Conservation (phyloP, 306 rosid genomes). For the Amphicarpaea edgeworthii region DNA sequence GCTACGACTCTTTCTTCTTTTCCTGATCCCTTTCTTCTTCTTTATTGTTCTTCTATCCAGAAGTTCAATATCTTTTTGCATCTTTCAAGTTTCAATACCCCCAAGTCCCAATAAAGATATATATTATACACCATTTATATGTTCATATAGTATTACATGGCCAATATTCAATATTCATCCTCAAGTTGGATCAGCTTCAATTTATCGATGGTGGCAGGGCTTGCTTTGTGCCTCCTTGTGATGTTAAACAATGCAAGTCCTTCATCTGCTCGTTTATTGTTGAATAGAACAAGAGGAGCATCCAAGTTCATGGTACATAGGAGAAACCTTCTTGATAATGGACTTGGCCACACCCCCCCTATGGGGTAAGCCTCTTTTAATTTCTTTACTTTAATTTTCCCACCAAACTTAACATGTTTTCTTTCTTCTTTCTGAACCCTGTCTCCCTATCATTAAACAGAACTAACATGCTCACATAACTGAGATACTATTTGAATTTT, state of each 20-base stretch:
- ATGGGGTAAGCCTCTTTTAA: conserved; percentile 66
- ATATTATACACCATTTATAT: neutral
- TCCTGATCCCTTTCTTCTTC: neutral
- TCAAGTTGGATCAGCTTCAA: conserved; percentile 22
- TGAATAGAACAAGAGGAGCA: conserved; percentile 7
- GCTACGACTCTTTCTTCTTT: no score
- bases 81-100: neutral
- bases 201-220: conserved; percentile 15
- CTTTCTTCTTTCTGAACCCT: neutral
- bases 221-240: conserved; percentile 46
- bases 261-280: conserved; percentile 37
- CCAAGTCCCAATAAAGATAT: neutral
- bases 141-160: conserved; percentile 4
- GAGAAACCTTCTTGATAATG: conserved; percentile 55
- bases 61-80: neutral
- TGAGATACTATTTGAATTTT: neutral
- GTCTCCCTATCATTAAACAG: neutral
- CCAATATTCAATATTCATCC: conserved; percentile 14
- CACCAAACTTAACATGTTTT: neutral
- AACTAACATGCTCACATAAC: neutral
- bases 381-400: neutral
- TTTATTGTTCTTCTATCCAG: neutral
- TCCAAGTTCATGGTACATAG: neutral
- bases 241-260: conserved; percentile 34
- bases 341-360: conserved; percentile 66